Conservation (phyloP, 2,329 filamentous ascomycete species). For the Pseudogymnoascus sp. region DNA sequence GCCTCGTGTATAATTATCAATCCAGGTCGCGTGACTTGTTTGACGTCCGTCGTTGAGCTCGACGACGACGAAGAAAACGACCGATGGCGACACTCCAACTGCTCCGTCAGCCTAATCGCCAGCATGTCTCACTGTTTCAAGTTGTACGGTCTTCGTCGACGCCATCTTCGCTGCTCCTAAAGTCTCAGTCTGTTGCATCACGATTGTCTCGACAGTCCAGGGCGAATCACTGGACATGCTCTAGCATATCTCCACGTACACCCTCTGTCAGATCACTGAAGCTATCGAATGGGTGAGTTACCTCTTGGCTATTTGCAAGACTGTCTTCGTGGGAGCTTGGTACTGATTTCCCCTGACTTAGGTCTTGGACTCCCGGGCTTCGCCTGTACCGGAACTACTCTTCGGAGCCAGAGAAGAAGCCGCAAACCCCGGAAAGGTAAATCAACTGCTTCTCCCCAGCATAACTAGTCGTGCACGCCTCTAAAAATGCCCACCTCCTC, state of each 20-base stretch:
- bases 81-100: conserved; percentile 5
- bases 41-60: background rate
- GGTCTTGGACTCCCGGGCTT: background rate
- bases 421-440: background rate
- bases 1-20: conserved; percentile 6
- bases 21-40: conserved; percentile 1
- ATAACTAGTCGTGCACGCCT: background rate
- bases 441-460: background rate
- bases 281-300: background rate
- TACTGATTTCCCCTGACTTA: background rate
- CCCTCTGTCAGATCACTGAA: background rate
- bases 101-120: conserved; percentile 6
- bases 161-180: conserved; percentile 1
- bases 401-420: background rate
- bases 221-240: conserved; percentile 4
- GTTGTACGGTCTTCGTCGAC: background rate
- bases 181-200: background rate
- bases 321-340: background rate
- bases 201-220: background rate
- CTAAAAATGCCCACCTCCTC: too few species aligned
- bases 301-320: background rate
- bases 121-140: background rate
- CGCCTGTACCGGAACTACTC: background rate
- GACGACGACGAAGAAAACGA: conserved; percentile 1
- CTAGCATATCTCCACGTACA: background rate